Evolutionary conservation across 1,284 basidiomycete genomes (phyloP).

Genomic region (Mycosarcoma mackinlayi): DNA sequence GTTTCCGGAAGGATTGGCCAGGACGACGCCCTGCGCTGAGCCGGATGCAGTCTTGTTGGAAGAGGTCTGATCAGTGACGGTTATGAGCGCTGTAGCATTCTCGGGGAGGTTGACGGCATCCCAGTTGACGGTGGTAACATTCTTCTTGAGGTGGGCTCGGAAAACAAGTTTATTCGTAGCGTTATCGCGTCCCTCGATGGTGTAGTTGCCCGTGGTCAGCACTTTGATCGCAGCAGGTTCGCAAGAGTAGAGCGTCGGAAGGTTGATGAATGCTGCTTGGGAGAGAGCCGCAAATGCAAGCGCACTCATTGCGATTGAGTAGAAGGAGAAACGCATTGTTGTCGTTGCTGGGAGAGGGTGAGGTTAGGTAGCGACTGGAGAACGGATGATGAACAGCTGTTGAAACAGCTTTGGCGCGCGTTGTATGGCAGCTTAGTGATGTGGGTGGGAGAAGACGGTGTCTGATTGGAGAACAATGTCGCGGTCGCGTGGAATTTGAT

Average conservation of each 20-base stretch:
- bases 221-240: slow-evolving; percentile 29
- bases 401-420: background rate
- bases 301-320: slow-evolving; percentile 3
- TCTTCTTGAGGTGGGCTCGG: slow-evolving; percentile 10
- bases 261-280: slow-evolving; percentile 3
- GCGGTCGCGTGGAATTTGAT: background rate
- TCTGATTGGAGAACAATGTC: too few relatives aligned
- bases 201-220: slow-evolving; percentile 33
- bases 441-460: background rate
- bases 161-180: slow-evolving; percentile 29
- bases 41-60: slow-evolving; percentile 5
- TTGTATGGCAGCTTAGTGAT: background rate
- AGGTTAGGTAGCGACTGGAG: slow-evolving; percentile 3
- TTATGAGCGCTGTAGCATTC: slow-evolving; percentile 23
- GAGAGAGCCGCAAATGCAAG: slow-evolving; percentile 1
- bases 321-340: background rate
- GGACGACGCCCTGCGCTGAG: slow-evolving; percentile 2
- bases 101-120: slow-evolving; percentile 22
- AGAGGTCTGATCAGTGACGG: slow-evolving; percentile 22
- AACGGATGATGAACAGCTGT: background rate
- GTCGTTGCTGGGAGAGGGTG: too few relatives aligned
- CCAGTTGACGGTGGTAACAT: slow-evolving; percentile 22
- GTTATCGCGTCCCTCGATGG: slow-evolving; percentile 29
- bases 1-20: slow-evolving; percentile 17
- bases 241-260: slow-evolving; percentile 35